Base-by-base conservation (phyloP, 352 stramenopile genomes). In the Phytophthora pinifolia region DNA sequence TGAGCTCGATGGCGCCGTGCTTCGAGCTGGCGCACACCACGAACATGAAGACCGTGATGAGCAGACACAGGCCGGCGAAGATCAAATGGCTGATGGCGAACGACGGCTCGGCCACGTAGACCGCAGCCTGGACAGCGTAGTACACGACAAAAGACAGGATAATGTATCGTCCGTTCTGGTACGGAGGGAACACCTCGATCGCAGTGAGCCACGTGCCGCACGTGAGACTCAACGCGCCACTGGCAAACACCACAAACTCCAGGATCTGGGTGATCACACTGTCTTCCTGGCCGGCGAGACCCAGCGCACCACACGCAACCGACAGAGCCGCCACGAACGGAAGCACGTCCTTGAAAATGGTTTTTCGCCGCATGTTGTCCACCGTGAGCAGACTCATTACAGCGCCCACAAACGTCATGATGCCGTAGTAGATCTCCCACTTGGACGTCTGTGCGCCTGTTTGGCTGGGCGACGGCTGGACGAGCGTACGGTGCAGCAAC, bases 121-220 rank as follows among this genome's bases (percentile, higher is more conserved):
- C 63, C 29, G 27, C 77, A 1, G 82, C 83, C 35, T 91, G 82
- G 6, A 88, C 79, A 4, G 68, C 53, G 63, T 93, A 91, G 65
- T 90, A 90, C 43, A 87, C 63, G 7, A 61, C 67, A 54, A 95
- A 95, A 45, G 83, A 92, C 22, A 91, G 46, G 14, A 56, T 68
- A 10, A 94, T 71, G 63, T 75, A 93, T 20, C 83, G 79, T 27
- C 70, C 66, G 12, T 72, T 74, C 62, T 88, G 80, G 69, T 92
- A 88, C 14, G 80, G 79, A 29, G 86, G 86, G 57, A 95, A 95
- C 20, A 95, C 74, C 46, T 95, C 86, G 35, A 95, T 82, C 1
- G 80, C 79, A 2, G 81, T 89, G 27, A 95, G 70, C 86, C 86
- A 95, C 45, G 80, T 89, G 30, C 79, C 80, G 41, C 83, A 88